Conservation (phyloP, 1,139 yeast species). For the Pichia sp. region DNA sequence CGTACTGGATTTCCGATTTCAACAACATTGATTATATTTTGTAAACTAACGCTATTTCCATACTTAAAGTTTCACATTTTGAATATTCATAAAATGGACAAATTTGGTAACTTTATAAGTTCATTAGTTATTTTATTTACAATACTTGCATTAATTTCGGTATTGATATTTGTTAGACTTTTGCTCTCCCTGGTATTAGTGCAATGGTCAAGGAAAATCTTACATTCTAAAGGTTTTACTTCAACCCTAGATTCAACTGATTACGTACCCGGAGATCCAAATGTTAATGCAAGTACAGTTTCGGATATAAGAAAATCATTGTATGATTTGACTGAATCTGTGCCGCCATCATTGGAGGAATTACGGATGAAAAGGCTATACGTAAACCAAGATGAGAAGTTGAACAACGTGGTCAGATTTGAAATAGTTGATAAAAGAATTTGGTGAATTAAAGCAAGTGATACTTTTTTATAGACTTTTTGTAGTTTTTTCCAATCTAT, state of each 20-base stretch:
- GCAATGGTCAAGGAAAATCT: constrained; percentile 43
- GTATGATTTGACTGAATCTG: constrained; percentile 40
- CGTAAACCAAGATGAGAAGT: constrained; percentile 27
- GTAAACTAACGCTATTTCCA: constrained; percentile 56
- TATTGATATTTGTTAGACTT: constrained; percentile 41
- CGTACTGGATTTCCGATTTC: constrained; percentile 78
- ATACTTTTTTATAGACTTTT: no score
- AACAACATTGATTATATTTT: constrained; percentile 65
- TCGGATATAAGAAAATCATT: constrained; percentile 32
- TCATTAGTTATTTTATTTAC: constrained; percentile 23
- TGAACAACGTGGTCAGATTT: constrained; percentile 58
- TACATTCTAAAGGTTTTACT: constrained; percentile 10
- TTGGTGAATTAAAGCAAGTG: constrained; percentile 42
- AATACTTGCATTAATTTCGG: constrained; percentile 22
- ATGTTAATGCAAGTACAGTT: constrained; percentile 36
- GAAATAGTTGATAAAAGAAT: constrained; percentile 84
- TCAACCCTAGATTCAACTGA: constrained; percentile 11
- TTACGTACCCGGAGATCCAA: constrained; percentile 48
- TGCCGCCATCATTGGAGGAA: constrained; percentile 47
- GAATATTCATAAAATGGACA: constrained; percentile 1
- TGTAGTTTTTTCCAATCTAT: no score
- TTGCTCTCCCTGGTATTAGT: constrained; percentile 49
- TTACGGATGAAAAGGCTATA: constrained; percentile 27
- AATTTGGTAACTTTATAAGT: not conserved
- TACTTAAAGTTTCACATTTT: constrained; percentile 19